Percentiles rank a stretch among this genome's conserved stretches.
phyloP scores from a whole-genome alignment of 768 basidiomycete genomes.

The Serendipita vermifera region DNA sequence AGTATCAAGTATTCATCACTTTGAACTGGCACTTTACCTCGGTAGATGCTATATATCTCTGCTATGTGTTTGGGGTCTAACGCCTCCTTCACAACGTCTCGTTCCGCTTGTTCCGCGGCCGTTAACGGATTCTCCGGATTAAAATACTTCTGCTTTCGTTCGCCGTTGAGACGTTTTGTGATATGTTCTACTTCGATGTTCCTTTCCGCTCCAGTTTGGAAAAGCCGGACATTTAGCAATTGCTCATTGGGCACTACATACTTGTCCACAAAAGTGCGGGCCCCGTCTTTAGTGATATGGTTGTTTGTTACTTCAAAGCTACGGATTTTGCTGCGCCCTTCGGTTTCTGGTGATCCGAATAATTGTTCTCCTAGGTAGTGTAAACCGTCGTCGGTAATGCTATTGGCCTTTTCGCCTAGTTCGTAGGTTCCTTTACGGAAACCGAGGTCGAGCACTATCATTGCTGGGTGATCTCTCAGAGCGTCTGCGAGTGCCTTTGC shows the following conservation, averaged over 20 bases:
- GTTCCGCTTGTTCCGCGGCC: not conserved
- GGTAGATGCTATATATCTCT: slow-evolving; percentile 15
- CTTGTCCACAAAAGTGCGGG: slow-evolving; percentile 3
- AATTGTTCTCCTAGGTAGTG: slow-evolving; percentile 10
- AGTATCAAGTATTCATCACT: too few species aligned
- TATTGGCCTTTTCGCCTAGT: slow-evolving; percentile 12
- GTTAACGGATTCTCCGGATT: not conserved
- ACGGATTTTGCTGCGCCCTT: not conserved
- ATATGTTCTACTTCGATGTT: slow-evolving; percentile 13
- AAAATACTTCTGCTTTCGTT: slow-evolving; percentile 1
- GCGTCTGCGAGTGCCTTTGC: slow-evolving; percentile 13
- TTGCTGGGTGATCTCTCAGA: not conserved
- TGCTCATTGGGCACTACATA: slow-evolving; percentile 8
- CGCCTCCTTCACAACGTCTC: slow-evolving; percentile 11
- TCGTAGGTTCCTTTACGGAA: slow-evolving; percentile 13
- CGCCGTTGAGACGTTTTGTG: slow-evolving; percentile 9
- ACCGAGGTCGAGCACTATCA: slow-evolving; percentile 12
- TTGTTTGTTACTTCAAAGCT: slow-evolving; percentile 10
- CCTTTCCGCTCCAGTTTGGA: slow-evolving; percentile 7
- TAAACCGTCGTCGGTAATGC: slow-evolving; percentile 12
- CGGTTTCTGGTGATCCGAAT: not conserved
- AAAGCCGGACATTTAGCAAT: slow-evolving; percentile 5
- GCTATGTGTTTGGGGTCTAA: slow-evolving; percentile 13
- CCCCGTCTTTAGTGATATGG: slow-evolving; percentile 8
- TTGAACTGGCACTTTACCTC: slow-evolving; percentile 14